These are phyloP conservation scores for Saururus chinensis DNA, from an alignment of 164 flowering plant species.

Conservation along the genomic window DNA sequence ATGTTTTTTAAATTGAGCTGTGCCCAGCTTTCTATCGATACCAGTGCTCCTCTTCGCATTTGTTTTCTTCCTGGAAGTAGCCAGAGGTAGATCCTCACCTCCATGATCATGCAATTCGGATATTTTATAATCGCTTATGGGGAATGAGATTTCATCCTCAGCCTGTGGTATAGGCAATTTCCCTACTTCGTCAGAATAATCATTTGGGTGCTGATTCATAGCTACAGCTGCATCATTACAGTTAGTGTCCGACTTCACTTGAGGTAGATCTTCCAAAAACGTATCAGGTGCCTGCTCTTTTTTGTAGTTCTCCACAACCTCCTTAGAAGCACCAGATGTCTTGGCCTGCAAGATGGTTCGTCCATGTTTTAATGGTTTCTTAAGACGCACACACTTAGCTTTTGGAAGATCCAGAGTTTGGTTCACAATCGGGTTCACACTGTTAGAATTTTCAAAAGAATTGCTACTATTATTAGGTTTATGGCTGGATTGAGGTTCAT, in stretches of 20 bases:
- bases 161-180: neutral
- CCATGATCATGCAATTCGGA: neutral
- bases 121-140: neutral
- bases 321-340: constrained; percentile 3
- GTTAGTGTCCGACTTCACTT: neutral
- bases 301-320: neutral
- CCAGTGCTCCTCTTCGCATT: neutral
- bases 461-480: constrained; percentile 1
- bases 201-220: neutral
- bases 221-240: neutral
- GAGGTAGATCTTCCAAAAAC: neutral
- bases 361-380: constrained; percentile 10
- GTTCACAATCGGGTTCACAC: constrained; percentile 4
- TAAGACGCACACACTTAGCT: constrained; percentile 6
- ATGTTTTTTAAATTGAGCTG: neutral
- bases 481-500: neutral
- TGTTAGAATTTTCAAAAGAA: constrained; percentile 5
- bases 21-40: neutral
- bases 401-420: constrained; percentile 2
- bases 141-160: neutral
- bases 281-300: neutral
- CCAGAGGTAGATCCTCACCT: neutral
- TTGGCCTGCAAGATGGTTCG: constrained; percentile 7
- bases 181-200: neutral
- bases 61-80: neutral